A percentile compares a stretch with the other conserved stretches of the same genome.
Conservation (phyloP, 495 filamentous ascomycete species). For the Evernia prunastri region DNA sequence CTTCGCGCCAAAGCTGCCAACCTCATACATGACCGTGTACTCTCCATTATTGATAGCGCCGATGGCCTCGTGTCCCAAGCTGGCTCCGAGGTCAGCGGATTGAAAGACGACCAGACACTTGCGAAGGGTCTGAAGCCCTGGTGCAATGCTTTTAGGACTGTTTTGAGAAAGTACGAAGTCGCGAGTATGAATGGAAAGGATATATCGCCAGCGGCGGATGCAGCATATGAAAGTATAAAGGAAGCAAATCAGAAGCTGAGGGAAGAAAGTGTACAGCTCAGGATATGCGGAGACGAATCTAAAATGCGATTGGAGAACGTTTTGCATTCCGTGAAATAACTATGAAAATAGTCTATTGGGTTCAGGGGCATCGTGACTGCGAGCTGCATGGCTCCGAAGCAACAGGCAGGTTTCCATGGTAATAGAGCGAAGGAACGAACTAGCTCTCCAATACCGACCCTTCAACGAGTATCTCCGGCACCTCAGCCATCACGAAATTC, state of each 20-base stretch:
- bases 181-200: not conserved
- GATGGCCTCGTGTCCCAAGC: not conserved
- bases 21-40: conserved; percentile 8
- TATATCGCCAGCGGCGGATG: not conserved
- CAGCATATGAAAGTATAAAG: not conserved
- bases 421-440: not conserved
- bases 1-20: conserved; percentile 21
- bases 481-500: not conserved
- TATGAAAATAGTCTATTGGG: not conserved
- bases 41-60: not conserved
- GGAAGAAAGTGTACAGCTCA: not conserved
- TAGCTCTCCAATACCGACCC: not conserved
- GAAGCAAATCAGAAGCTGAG: not conserved
- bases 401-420: not conserved
- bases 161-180: not conserved
- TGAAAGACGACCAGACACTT: not conserved
- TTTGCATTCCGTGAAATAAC: not conserved
- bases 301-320: not conserved
- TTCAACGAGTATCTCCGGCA: not conserved
- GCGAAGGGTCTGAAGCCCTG: not conserved
- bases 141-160: conserved; percentile 3
- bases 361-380: not conserved
- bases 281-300: not conserved
- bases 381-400: not conserved
- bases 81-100: not conserved